Evolutionary conservation across 2,329 filamentous ascomycete genomes (phyloP).

Genomic region (Penicillium janthinellum): DNA sequence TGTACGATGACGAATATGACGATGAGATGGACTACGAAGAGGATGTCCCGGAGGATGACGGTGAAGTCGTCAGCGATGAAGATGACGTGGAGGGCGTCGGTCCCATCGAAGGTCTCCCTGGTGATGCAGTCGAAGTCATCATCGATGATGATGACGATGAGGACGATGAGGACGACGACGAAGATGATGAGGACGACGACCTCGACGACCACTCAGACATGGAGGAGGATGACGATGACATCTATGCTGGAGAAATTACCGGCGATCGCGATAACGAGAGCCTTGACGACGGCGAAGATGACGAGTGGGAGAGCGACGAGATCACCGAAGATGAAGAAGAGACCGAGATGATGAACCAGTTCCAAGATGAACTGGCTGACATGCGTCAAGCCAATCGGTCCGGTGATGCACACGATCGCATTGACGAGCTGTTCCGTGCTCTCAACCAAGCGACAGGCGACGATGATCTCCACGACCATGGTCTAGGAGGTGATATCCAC

Average conservation of each 20-base stretch:
- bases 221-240: conserved; percentile 48
- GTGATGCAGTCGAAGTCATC: conserved; percentile 78
- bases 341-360: conserved; percentile 47
- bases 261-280: conserved; percentile 58
- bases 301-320: conserved; percentile 54
- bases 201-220: conserved; percentile 64
- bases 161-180: conserved; percentile 64
- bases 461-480: conserved; percentile 47
- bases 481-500: conserved; percentile 52
- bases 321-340: conserved; percentile 51
- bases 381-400: conserved; percentile 42
- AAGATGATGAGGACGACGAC: conserved; percentile 60
- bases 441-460: conserved; percentile 45
- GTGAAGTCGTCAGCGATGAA: conserved; percentile 84
- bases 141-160: conserved; percentile 73
- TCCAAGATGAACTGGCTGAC: conserved; percentile 46
- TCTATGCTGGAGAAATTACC: conserved; percentile 57
- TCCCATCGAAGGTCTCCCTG: conserved; percentile 63
- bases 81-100: conserved; percentile 85
- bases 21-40: conserved; percentile 94
- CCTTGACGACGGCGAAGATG: conserved; percentile 50
- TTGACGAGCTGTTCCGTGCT: conserved; percentile 51
- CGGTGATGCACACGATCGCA: conserved; percentile 45
- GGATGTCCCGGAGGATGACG: conserved; percentile 74
- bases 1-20: conserved; percentile 88